Evolutionary conservation across 139 green algal species (phyloP).

Genomic region (Chlorella sp.): DNA sequence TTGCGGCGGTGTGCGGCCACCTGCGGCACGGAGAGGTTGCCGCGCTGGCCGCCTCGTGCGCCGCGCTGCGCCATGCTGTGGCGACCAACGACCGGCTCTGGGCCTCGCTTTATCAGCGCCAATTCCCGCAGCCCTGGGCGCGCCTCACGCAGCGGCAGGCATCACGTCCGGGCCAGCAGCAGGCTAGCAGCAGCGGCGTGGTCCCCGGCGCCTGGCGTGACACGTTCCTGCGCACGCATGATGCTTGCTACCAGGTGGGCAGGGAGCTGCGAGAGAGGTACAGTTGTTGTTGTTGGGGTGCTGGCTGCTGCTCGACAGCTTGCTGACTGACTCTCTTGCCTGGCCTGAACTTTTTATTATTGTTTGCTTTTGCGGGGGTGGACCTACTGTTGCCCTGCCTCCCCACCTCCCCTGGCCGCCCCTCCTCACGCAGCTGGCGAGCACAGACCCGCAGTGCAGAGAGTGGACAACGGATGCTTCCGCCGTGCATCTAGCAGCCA

Average conservation of each 20-base stretch:
- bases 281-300: neutral
- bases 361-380: too few relatives aligned
- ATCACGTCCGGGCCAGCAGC: neutral
- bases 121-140: constrained; percentile 23
- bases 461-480: constrained; percentile 22
- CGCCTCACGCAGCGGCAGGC: neutral
- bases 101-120: constrained; percentile 7
- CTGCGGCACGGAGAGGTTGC: constrained; percentile 13
- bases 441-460: neutral
- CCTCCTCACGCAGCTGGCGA: neutral
- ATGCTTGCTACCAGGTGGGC: constrained; percentile 7
- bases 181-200: neutral
- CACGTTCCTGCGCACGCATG: neutral
- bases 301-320: too few relatives aligned
- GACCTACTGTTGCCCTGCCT: neutral
- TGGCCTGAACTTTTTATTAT: too few relatives aligned
- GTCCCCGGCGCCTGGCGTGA: neutral
- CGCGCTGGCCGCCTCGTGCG: neutral
- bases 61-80: neutral
- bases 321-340: too few relatives aligned
- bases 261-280: neutral
- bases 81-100: constrained; percentile 12
- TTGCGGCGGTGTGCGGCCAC: constrained; percentile 13
- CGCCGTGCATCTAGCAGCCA: neutral
- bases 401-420: neutral